Evolutionary conservation across 2,329 filamentous ascomycete species (phyloP), one percentile per base, ranked within the genome.

Genomic region (Emericellopsis atlantica): DNA sequence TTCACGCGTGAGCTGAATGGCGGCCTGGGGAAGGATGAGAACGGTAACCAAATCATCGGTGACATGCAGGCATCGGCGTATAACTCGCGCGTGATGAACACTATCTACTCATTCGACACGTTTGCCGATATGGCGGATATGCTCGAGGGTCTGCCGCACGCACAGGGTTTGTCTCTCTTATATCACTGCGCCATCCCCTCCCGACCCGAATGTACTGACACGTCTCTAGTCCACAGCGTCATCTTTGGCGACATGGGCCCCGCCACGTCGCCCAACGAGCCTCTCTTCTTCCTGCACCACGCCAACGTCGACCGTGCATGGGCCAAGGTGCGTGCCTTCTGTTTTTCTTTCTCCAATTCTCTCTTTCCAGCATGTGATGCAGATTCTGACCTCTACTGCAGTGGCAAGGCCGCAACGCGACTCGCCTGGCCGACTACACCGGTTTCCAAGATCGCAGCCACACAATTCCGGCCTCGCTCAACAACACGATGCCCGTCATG

Each of bases 221-320:
- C 16, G 7, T 36, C 18, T 36, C 34, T 18, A 35, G 38, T 51
- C 35, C 45, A 59, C 8, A 55, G 55, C 7, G 57, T 56, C 5
- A 40, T 54, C 12, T 47, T 54, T 6, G 57, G 57, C 5, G 54
- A 56, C 29, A 45, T 55, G 15, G 51, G 46, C 15, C 47, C 52
- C 52, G 54, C 50, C 43, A 46, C 46, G n/a, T 48, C 46, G 18
- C 49, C 49, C 18, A 48, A 45, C 21, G 54, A 58, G 36, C 49
- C 52, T 18, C 32, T 58, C 1, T 56, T 56, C 39, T 56, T 48
- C 45, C 39, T 58, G 0, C 53, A 56, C 12, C 55, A 56, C 2
- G 45, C 48, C 33, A 54, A 57, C 10, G 46, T 57, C 3, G 55
- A 58, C 41, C 47, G 50, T 1, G 43, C 45, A 11, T 57, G 53